phyloP scores from a whole-genome alignment of 768 basidiomycete species.

The Macrocybe gigantea region DNA sequence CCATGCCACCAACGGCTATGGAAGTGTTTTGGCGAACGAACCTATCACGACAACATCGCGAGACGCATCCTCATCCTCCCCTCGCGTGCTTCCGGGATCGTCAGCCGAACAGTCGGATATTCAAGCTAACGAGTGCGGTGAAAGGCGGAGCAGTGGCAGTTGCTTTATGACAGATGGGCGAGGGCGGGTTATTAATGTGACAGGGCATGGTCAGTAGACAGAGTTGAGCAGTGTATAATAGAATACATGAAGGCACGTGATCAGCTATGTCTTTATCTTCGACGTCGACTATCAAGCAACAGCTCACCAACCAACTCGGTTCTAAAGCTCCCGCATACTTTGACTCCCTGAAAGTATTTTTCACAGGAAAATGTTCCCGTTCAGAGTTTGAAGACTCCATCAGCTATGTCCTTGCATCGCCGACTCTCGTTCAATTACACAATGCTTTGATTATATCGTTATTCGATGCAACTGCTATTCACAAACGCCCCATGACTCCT shows the following conservation, averaged over 20 bases:
- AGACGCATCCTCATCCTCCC: not conserved
- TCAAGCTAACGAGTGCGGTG: too few relatives aligned
- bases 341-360: constrained; percentile 55
- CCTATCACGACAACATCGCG: not conserved
- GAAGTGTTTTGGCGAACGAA: not conserved
- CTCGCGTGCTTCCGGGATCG: constrained; percentile 22
- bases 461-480: constrained; percentile 61
- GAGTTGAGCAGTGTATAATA: too few relatives aligned
- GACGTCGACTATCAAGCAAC: constrained; percentile 65
- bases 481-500: constrained; percentile 24
- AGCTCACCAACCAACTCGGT: constrained; percentile 59
- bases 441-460: constrained; percentile 81
- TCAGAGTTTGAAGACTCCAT: constrained; percentile 72
- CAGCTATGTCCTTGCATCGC: constrained; percentile 53
- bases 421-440: constrained; percentile 70
- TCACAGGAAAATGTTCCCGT: constrained; percentile 63
- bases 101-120: constrained; percentile 12
- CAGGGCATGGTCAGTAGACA: constrained; percentile 9
- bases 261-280: constrained; percentile 65
- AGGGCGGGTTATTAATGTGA: constrained; percentile 50
- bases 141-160: too few relatives aligned
- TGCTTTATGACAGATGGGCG: constrained; percentile 58
- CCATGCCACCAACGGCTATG: not conserved
- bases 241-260: too few relatives aligned
- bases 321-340: constrained; percentile 58